Conservation (phyloP, 1,284 basidiomycete genomes). For the Nidula niveotomentosa region DNA sequence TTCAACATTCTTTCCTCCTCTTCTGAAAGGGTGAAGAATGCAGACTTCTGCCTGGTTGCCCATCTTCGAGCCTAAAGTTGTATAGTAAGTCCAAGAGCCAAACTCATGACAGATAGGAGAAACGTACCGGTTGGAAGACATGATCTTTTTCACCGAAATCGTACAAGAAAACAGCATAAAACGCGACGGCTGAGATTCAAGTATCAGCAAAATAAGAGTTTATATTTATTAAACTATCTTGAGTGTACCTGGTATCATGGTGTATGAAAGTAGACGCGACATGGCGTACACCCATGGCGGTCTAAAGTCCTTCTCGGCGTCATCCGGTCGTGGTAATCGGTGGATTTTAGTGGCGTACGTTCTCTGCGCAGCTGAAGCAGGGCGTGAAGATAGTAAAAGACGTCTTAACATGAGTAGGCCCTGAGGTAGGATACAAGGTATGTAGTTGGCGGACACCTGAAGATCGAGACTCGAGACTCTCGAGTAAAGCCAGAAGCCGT, state of each 20-base stretch:
- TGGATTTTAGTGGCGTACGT: slow-evolving; percentile 6
- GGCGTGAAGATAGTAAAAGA: background rate
- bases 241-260: slow-evolving; percentile 49
- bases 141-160: slow-evolving; percentile 72
- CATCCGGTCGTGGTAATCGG: slow-evolving; percentile 11
- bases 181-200: slow-evolving; percentile 38
- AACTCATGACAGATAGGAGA: background rate
- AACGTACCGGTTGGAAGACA: slow-evolving; percentile 65
- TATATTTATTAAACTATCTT: background rate
- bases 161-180: slow-evolving; percentile 62
- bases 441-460: too few relatives aligned
- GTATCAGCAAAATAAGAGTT: background rate
- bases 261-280: slow-evolving; percentile 42
- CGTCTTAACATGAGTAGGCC: background rate
- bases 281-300: slow-evolving; percentile 56
- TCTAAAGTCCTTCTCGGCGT: slow-evolving; percentile 40
- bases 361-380: too few relatives aligned
- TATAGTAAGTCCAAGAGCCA: background rate
- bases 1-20: too few relatives aligned
- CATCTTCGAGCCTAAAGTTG: slow-evolving; percentile 43
- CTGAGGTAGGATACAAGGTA: too few relatives aligned
- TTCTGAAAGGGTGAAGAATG: slow-evolving; percentile 2
- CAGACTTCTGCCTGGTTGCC: slow-evolving; percentile 32
- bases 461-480: too few relatives aligned
- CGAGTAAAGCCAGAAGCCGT: too few relatives aligned